Conservation (phyloP, 495 filamentous ascomycete genomes). For the Lophium mytilinum region DNA sequence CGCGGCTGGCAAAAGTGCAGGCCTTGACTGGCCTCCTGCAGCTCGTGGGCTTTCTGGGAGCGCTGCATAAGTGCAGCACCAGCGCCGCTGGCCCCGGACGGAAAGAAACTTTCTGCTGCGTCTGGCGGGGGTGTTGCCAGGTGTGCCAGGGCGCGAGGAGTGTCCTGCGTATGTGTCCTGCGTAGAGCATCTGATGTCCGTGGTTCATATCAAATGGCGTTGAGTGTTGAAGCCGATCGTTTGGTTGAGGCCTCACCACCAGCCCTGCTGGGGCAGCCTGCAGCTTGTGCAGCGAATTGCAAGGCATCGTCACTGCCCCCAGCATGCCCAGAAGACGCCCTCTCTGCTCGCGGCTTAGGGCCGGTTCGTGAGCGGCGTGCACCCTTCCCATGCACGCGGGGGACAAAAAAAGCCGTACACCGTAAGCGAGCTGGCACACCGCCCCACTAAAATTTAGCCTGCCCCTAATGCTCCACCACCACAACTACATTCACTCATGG, state of each 20-base stretch:
- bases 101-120: too few species aligned
- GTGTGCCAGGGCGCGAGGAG: too few species aligned
- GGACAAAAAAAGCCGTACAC: background rate
- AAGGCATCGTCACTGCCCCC: background rate
- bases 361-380: slow-evolving; percentile 1
- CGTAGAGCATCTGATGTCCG: too few species aligned
- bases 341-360: background rate
- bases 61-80: too few species aligned
- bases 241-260: background rate
- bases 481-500: background rate
- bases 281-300: background rate
- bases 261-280: slow-evolving; percentile 1
- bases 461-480: background rate
- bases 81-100: too few species aligned
- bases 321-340: background rate
- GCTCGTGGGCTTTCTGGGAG: too few species aligned
- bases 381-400: background rate
- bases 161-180: too few species aligned
- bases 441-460: background rate
- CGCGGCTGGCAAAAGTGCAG: slow-evolving; percentile 3
- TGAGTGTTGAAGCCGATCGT: too few species aligned
- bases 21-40: background rate
- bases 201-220: too few species aligned
- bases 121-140: too few species aligned
- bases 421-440: background rate